These are phyloP conservation scores for Acer saccharum DNA, from an alignment of 345 rosid genomes.

Conservation along the genomic window DNA sequence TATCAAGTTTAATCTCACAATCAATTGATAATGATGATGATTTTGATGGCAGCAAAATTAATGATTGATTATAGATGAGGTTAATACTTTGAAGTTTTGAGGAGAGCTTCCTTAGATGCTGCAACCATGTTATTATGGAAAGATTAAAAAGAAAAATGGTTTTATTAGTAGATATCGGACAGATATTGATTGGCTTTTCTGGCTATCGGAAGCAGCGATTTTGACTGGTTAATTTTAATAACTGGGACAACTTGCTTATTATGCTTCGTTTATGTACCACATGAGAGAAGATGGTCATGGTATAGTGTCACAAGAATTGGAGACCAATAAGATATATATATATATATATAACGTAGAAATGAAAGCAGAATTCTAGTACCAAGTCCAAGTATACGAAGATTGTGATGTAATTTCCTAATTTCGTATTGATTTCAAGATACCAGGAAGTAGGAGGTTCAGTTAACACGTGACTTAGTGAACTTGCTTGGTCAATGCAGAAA, in stretches of 20 bases:
- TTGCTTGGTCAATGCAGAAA: background rate
- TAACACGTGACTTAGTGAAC: background rate
- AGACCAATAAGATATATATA: background rate
- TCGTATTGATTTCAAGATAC: background rate
- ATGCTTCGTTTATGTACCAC: background rate
- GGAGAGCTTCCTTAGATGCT: background rate
- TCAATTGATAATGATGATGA: constrained; percentile 11
- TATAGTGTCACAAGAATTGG: background rate
- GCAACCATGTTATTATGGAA: background rate
- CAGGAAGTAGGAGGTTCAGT: background rate
- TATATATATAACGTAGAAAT: too few species aligned
- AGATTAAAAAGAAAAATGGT: background rate
- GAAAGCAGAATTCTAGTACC: background rate
- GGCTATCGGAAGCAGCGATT: background rate
- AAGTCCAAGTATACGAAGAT: background rate
- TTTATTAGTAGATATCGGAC: background rate
- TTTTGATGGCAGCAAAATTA: background rate
- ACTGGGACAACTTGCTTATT: background rate
- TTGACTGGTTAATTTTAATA: too few species aligned
- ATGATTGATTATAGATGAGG: background rate
- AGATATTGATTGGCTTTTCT: background rate
- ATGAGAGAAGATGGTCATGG: background rate
- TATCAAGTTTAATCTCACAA: constrained; percentile 13
- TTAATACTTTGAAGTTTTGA: background rate
- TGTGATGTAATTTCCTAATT: background rate